A percentile compares a stretch with the other conserved stretches of the same genome.
phyloP scores from a whole-genome alignment of 352 stramenopile species.

The Aphanomyces astaci region DNA sequence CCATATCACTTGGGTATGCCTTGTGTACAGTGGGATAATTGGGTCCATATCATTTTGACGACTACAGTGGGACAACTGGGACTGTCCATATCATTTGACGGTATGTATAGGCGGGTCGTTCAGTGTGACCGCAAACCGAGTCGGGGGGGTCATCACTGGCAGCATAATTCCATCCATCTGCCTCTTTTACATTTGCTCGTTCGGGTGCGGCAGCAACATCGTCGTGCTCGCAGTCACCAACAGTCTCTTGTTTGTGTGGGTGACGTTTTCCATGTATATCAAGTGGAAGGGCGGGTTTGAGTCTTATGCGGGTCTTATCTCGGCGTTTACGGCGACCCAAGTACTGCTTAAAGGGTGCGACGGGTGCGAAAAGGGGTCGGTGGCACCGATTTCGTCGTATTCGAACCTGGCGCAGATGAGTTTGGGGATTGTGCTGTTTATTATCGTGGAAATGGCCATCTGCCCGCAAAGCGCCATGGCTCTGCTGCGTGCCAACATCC shows the following conservation, averaged over 20 bases:
- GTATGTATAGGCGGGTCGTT: slow-evolving; percentile 56
- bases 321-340: slow-evolving; percentile 55
- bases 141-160: slow-evolving; percentile 70
- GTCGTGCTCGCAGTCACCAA: slow-evolving; percentile 44
- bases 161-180: slow-evolving; percentile 76
- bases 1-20: too few relatives aligned
- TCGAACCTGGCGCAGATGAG: slow-evolving; percentile 71
- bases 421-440: slow-evolving; percentile 70
- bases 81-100: too few relatives aligned
- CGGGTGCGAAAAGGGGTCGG: slow-evolving; percentile 31
- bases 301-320: slow-evolving; percentile 63
- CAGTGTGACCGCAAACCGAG: slow-evolving; percentile 72
- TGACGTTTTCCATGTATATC: slow-evolving; percentile 62
- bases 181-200: slow-evolving; percentile 68
- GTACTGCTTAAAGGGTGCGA: slow-evolving; percentile 57
- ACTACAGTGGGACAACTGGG: too few relatives aligned
- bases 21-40: too few relatives aligned
- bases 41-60: too few relatives aligned
- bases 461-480: slow-evolving; percentile 58
- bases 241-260: slow-evolving; percentile 60
- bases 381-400: slow-evolving; percentile 52
- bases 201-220: slow-evolving; percentile 41
- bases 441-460: slow-evolving; percentile 55
- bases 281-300: slow-evolving; percentile 57
- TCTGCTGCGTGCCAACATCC: slow-evolving; percentile 62